Conservation (phyloP, 768 basidiomycete species). For the Suillus fuscotomentosus region DNA sequence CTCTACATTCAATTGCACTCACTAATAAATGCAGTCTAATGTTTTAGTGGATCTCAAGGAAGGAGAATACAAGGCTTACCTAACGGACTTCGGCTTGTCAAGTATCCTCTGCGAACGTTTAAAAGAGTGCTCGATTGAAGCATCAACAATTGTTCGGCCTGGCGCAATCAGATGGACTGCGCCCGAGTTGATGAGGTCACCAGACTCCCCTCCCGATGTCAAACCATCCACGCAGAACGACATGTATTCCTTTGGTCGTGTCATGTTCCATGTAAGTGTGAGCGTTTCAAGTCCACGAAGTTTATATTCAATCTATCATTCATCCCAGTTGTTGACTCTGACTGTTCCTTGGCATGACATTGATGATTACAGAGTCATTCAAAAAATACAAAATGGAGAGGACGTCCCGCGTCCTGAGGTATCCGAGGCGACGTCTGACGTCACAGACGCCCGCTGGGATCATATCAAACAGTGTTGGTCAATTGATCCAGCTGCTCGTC, state of each 20-base stretch:
- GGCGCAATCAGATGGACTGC: constrained; percentile 5
- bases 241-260: constrained; percentile 37
- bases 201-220: constrained; percentile 9
- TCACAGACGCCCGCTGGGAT: not conserved
- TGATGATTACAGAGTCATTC: not conserved
- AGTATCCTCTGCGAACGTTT: constrained; percentile 33
- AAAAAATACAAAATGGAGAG: not conserved
- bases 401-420: not conserved
- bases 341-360: not conserved
- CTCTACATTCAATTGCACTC: too few relatives aligned
- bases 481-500: not conserved
- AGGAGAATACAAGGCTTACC: constrained; percentile 28
- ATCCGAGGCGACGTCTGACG: not conserved
- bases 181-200: constrained; percentile 26
- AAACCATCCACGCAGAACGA: constrained; percentile 28
- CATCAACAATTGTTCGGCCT: constrained; percentile 26
- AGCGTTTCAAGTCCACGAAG: not conserved
- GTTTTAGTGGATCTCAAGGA: constrained; percentile 12
- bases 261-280: constrained; percentile 14
- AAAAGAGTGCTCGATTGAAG: constrained; percentile 19
- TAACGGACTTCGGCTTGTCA: constrained; percentile 47
- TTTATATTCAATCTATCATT: not conserved
- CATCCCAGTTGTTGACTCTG: not conserved
- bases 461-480: constrained; percentile 1
- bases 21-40: constrained; percentile 12